A percentile compares a stretch with the other conserved stretches of the same genome.
Conservation (phyloP, 345 rosid species). For the Populus pruinosa region DNA sequence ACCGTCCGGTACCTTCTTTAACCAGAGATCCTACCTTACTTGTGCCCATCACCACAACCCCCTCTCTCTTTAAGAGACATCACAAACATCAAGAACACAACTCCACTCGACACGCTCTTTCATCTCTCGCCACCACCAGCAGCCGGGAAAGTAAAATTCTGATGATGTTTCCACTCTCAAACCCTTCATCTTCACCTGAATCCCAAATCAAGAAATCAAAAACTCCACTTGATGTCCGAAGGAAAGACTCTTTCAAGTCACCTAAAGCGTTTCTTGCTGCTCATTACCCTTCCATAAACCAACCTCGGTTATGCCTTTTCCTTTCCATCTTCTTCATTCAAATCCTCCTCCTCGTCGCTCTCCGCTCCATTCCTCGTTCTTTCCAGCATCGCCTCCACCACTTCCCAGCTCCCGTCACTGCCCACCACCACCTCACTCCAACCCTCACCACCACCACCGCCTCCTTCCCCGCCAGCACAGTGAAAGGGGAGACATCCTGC, state of each 20-base stretch:
- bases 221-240: conserved; percentile 20
- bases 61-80: neutral
- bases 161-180: conserved; percentile 52
- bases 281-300: neutral
- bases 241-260: conserved; percentile 40
- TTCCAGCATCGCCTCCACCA: conserved; percentile 45
- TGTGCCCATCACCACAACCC: conserved; percentile 6
- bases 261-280: neutral
- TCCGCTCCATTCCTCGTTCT: conserved; percentile 48
- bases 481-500: conserved; percentile 37
- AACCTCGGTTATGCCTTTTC: conserved; percentile 29
- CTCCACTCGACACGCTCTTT: neutral
- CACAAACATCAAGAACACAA: neutral
- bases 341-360: conserved; percentile 24
- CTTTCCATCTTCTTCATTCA: conserved; percentile 30
- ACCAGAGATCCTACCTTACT: conserved; percentile 13
- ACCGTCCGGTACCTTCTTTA: conserved; percentile 6
- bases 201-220: conserved; percentile 34
- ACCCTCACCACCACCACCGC: conserved; percentile 10
- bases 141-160: conserved; percentile 6
- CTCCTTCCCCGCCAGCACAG: neutral
- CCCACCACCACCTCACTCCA: conserved; percentile 32
- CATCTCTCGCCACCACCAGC: neutral
- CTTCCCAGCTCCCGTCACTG: conserved; percentile 45
- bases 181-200: conserved; percentile 39